Conservation (phyloP, 345 rosid genomes). For the Rhodomyrtus tomentosa region DNA sequence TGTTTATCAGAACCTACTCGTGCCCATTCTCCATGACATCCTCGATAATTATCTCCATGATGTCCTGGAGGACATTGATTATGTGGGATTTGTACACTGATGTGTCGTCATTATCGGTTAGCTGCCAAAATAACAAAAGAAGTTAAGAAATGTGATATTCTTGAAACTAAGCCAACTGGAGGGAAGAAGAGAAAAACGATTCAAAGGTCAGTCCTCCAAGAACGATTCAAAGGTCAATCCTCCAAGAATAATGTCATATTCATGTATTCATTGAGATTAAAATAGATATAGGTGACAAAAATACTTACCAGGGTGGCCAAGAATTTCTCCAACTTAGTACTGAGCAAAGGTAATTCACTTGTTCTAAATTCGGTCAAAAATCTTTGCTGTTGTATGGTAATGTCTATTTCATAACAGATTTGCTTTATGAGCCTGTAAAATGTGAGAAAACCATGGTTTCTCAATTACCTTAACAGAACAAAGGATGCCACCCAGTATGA, state of each 20-base stretch:
- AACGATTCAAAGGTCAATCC: background rate
- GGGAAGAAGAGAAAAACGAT: background rate
- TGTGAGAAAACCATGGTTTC: background rate
- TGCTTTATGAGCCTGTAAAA: constrained; percentile 38
- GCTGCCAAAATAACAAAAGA: constrained; percentile 30
- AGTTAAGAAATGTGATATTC: background rate
- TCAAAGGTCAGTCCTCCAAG: background rate
- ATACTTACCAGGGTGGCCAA: constrained; percentile 51
- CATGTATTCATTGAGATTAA: background rate
- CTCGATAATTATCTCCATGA: constrained; percentile 70
- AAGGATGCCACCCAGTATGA: background rate
- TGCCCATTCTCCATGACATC: constrained; percentile 66
- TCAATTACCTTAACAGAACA: background rate
- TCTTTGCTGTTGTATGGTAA: constrained; percentile 24
- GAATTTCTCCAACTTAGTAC: constrained; percentile 67
- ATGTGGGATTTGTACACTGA: constrained; percentile 55
- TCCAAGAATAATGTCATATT: background rate
- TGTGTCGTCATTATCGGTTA: constrained; percentile 14
- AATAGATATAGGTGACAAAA: background rate
- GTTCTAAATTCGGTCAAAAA: constrained; percentile 58
- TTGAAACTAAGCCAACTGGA: background rate
- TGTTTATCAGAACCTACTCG: constrained; percentile 45
- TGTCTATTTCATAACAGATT: constrained; percentile 47
- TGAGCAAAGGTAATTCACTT: constrained; percentile 69
- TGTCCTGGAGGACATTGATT: constrained; percentile 83